Evolutionary conservation across 2,329 filamentous ascomycete species (phyloP).

Genomic region (Colletotrichum graminicola): DNA sequence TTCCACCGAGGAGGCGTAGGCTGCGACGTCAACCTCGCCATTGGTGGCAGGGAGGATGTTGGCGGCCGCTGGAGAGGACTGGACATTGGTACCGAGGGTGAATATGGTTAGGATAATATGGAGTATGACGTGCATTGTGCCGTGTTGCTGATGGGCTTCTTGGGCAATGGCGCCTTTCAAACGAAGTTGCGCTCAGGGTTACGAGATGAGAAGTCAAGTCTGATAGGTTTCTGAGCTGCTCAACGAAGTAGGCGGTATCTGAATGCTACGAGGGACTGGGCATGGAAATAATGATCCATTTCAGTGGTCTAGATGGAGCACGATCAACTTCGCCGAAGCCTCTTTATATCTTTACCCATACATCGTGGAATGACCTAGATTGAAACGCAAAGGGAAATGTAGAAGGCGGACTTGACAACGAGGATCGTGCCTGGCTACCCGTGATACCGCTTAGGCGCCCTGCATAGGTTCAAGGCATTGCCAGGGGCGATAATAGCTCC

Average conservation of each 20-base stretch:
- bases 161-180: no score
- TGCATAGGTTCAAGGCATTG: background rate
- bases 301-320: no score
- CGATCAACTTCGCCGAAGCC: background rate
- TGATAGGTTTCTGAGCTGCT: no score
- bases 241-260: no score
- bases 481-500: background rate
- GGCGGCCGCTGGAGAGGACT: background rate
- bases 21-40: background rate
- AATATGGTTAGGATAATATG: background rate
- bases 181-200: background rate
- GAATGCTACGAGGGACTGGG: no score
- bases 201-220: background rate
- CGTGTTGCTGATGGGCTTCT: background rate
- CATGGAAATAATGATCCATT: background rate
- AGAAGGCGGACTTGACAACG: no score
- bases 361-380: background rate
- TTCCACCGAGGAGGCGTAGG: background rate
- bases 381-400: background rate
- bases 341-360: background rate
- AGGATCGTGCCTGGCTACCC: background rate
- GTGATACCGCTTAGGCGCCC: background rate
- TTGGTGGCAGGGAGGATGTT: background rate
- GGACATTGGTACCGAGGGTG: background rate
- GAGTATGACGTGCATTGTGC: background rate